A percentile compares a stretch with the other conserved stretches of the same genome.
phyloP scores from a whole-genome alignment of 2,329 filamentous ascomycete species.

The Fusarium heterosporum region DNA sequence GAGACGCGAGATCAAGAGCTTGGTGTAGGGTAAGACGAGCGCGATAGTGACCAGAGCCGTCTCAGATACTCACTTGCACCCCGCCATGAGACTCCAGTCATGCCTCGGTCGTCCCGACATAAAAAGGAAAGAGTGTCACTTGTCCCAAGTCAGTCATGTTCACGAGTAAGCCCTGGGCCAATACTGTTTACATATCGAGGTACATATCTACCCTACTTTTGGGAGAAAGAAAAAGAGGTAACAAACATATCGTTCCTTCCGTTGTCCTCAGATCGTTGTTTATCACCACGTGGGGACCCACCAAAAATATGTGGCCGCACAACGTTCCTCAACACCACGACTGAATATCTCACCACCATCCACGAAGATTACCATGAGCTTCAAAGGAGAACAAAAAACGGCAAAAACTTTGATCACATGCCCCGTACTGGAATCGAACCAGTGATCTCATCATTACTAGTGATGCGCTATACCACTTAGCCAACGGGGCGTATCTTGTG shows the following conservation, averaged over 20 bases:
- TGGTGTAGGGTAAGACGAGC: slow-evolving; percentile 6
- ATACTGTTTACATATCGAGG: background rate
- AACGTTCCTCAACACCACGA: background rate
- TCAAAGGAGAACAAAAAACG: no score
- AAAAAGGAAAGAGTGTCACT: background rate
- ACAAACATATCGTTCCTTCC: background rate
- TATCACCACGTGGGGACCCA: no score
- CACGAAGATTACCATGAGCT: no score
- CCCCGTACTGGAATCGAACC: slow-evolving; percentile 41
- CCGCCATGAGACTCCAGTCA: background rate
- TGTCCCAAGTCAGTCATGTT: background rate
- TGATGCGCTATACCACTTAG: slow-evolving; percentile 43
- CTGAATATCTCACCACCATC: background rate
- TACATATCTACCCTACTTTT: background rate
- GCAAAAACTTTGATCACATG: slow-evolving; percentile 11
- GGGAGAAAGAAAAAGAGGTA: background rate
- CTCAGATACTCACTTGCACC: background rate
- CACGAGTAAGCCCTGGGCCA: background rate
- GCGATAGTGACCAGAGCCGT: background rate
- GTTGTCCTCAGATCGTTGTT: no score
- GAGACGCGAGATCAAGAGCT: background rate
- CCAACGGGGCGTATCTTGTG: slow-evolving; percentile 34
- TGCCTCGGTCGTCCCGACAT: background rate
- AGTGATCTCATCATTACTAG: slow-evolving; percentile 42
- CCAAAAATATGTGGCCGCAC: background rate